Base-by-base conservation (phyloP, 345 rosid species). In the Zanthoxylum bungeanum region DNA sequence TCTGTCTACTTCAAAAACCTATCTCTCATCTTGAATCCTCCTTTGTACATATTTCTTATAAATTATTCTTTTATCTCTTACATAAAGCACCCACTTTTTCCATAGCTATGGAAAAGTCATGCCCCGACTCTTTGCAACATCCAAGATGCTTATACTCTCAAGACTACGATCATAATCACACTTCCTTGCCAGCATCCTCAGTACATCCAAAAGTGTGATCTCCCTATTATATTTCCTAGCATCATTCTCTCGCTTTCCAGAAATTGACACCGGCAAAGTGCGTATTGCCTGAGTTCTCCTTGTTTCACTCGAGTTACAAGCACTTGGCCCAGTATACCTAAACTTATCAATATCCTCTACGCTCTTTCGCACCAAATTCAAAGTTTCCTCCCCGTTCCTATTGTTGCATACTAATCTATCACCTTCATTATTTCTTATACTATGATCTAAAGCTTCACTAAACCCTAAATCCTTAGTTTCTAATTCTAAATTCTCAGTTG, bases 311-410 rank as follows among this genome's bases (percentile, higher is more conserved):
- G 44, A 63, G 33, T 30, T 19, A n/a, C 40, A 0, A 47, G 30
- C 4, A 57, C 28, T 68, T 17, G 55, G 24, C 33, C 70, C 72
- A 21, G 17, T 62, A 51, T 69, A 72, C 53, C 69, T 66, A 12
- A 55, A 70, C 71, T 68, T 75, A 33, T 80, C 74, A 28, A 73
- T 76, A 58, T 80, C 74, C 36, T 77, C 72, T 7, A 58, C 42
- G 49, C 67, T 46, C 77, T 59, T 64, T 34, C 39, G 30, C 7
- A 9, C 59, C 21, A 12, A n/a, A 49, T 47, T 66, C n/a, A 49
- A 40, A 46, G 0, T 21, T 62, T 37, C 39, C 60, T 61, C 60
- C 37, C 39, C 37, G 27, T 34, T 57, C 12, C 11, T 19, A 40
- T n/a, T n/a, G n/a, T n/a, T n/a, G n/a, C n/a, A n/a, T n/a, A n/a